Evolutionary conservation across 2,329 filamentous ascomycete species (phyloP).

Genomic region (Balansia obtecta): DNA sequence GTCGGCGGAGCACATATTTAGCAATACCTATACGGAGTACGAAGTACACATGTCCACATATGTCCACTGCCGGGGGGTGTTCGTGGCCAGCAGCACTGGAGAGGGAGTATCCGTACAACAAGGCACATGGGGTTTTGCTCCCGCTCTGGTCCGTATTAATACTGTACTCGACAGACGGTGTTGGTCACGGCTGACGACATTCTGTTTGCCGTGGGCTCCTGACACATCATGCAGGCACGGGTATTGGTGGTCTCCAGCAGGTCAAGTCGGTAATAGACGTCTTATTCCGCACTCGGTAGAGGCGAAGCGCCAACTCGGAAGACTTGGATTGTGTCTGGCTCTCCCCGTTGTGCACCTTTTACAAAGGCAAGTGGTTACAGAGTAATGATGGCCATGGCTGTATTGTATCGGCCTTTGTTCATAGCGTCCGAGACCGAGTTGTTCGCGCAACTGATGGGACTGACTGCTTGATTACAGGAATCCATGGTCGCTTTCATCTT

Average conservation of each 20-base stretch:
- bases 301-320: not conserved
- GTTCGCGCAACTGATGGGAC: not conserved
- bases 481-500: not conserved
- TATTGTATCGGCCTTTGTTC: not conserved
- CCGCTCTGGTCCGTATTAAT: too few relatives aligned
- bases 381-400: not conserved
- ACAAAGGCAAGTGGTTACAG: too few relatives aligned
- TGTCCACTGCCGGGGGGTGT: not conserved
- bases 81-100: not conserved
- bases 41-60: not conserved
- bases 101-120: conserved; percentile 2
- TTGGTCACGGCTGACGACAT: too few relatives aligned
- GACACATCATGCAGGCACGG: conserved; percentile 3
- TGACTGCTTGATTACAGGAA: not conserved
- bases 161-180: too few relatives aligned
- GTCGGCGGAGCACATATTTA: too few relatives aligned
- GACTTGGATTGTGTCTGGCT: not conserved
- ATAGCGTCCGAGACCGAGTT: not conserved
- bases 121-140: not conserved
- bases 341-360: not conserved
- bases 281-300: not conserved
- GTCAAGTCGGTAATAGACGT: not conserved
- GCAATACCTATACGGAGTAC: not conserved
- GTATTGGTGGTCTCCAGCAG: not conserved
- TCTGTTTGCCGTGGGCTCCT: too few relatives aligned